phyloP scores from a whole-genome alignment of 2,329 filamentous ascomycete species.

The Fusarium abutilonis region DNA sequence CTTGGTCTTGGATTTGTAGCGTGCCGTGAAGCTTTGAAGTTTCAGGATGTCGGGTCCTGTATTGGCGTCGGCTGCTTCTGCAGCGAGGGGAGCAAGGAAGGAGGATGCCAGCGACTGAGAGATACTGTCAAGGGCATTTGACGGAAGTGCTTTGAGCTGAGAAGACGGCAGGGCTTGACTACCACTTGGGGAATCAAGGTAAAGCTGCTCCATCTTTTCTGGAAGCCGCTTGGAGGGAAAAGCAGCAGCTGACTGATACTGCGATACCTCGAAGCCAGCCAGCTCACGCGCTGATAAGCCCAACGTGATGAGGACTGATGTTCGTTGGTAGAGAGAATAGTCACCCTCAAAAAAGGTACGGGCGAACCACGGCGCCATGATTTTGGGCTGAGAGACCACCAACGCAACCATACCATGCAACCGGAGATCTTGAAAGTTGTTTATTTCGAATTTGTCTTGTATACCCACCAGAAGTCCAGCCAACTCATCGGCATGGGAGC shows the following conservation, averaged over 20 bases:
- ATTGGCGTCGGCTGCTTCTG: constrained; percentile 79
- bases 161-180: constrained; percentile 44
- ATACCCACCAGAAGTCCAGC: constrained; percentile 80
- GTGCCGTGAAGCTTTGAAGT: constrained; percentile 84
- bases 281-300: constrained; percentile 86
- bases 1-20: constrained; percentile 50
- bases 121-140: constrained; percentile 73
- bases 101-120: constrained; percentile 72
- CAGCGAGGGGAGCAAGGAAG: constrained; percentile 84
- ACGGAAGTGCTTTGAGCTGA: constrained; percentile 61
- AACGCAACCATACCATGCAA: constrained; percentile 85
- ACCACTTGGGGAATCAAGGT: constrained; percentile 55
- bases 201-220: constrained; percentile 76
- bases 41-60: constrained; percentile 87
- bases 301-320: constrained; percentile 81
- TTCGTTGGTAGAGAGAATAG: constrained; percentile 86
- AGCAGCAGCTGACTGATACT: constrained; percentile 58
- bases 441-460: constrained; percentile 85
- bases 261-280: constrained; percentile 74
- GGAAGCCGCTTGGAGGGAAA: constrained; percentile 89
- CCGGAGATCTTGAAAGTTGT: constrained; percentile 78
- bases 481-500: constrained; percentile 83
- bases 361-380: constrained; percentile 85
- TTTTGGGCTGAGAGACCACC: constrained; percentile 76
- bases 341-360: constrained; percentile 91